These are phyloP conservation scores for Vitis hybrid DNA, from an alignment of 177 flowering plant genomes.

Conservation along the genomic window DNA sequence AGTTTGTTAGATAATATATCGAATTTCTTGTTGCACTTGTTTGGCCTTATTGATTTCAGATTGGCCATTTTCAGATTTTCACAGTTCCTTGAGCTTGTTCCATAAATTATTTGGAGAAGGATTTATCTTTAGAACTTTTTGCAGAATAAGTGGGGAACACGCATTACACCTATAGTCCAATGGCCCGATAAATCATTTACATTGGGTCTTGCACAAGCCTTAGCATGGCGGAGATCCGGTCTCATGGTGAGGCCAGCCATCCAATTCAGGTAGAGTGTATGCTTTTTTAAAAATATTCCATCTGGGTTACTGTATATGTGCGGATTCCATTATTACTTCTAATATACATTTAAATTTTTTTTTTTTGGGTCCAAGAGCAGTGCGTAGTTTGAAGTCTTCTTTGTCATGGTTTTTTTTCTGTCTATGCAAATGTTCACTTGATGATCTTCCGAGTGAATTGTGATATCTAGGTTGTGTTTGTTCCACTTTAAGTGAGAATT, in stretches of 20 bases:
- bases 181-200: constrained; percentile 94
- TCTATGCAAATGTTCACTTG: no score
- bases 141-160: constrained; percentile 92
- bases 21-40: background rate
- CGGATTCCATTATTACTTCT: background rate
- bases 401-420: no score
- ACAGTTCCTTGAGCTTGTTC: background rate
- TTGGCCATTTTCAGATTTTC: background rate
- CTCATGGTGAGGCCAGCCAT: constrained; percentile 84
- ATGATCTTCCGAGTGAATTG: no score
- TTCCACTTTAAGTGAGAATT: no score
- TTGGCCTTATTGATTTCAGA: background rate
- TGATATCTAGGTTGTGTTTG: no score
- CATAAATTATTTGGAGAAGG: background rate
- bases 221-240: constrained; percentile 96
- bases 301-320: background rate
- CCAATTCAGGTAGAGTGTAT: constrained; percentile 59
- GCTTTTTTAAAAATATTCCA: no score
- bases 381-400: no score
- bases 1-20: background rate
- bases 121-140: background rate
- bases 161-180: constrained; percentile 78
- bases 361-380: background rate
- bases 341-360: background rate
- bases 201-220: constrained; percentile 71